These are phyloP conservation scores for Zizania palustris DNA, from an alignment of 202 grass and related monocot genomes.

Conservation along the genomic window DNA sequence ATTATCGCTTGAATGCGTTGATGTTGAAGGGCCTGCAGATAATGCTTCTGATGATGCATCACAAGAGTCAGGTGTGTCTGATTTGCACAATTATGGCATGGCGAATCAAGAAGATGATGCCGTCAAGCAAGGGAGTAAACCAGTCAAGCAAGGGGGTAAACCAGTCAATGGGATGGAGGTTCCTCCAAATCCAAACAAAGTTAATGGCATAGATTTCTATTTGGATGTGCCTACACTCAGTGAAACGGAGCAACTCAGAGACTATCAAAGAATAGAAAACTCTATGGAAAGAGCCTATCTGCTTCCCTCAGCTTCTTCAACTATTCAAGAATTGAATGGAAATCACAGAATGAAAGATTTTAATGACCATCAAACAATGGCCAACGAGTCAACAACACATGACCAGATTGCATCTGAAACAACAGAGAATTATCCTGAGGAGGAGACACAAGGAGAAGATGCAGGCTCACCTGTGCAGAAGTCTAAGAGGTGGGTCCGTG, in stretches of 20 bases:
- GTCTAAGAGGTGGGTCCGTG: conserved; percentile 64
- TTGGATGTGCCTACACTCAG: conserved; percentile 35
- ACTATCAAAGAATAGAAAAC: conserved; percentile 38
- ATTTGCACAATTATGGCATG: conserved; percentile 1
- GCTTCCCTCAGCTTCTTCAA: conserved; percentile 43
- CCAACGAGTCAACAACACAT: conserved; percentile 25
- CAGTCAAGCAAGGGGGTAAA: conserved; percentile 53
- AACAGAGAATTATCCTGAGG: conserved; percentile 15
- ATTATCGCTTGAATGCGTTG: conserved; percentile 56
- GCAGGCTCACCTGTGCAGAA: conserved; percentile 26
- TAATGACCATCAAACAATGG: conserved; percentile 27
- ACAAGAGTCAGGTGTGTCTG: conserved; percentile 22
- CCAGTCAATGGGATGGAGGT: conserved; percentile 56
- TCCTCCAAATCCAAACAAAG: conserved; percentile 29
- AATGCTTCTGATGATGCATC: conserved; percentile 39
- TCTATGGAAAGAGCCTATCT: conserved; percentile 49
- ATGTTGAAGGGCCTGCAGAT: conserved; percentile 24
- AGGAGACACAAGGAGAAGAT: conserved; percentile 12
- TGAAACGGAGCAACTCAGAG: conserved; percentile 34
- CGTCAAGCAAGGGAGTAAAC: conserved; percentile 37
- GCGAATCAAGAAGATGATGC: conserved; percentile 36
- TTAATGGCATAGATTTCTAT: conserved; percentile 38
- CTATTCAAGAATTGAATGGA: conserved; percentile 35
- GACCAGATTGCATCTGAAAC: conserved; percentile 24
- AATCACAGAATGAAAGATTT: conserved; percentile 41